These are phyloP conservation scores for Calycina herbarum DNA, from an alignment of 2,329 filamentous ascomycete species.

Conservation along the genomic window DNA sequence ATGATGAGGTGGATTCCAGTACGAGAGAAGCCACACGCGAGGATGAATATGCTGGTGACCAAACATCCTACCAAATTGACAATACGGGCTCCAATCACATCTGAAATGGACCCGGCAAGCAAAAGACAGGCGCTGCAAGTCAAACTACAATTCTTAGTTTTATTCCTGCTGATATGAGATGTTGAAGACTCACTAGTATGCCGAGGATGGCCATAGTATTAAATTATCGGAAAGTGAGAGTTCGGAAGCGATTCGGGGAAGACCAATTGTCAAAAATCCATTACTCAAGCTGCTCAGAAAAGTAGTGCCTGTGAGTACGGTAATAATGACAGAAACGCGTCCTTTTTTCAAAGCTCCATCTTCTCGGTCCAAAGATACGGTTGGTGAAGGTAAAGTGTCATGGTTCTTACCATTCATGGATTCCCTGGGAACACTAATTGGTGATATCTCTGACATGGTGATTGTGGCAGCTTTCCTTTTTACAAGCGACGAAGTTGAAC, in stretches of 20 bases:
- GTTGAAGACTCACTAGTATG: conserved; percentile 5
- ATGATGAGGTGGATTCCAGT: conserved; percentile 46
- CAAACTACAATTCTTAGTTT: conserved; percentile 30
- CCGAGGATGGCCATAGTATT: conserved; percentile 20
- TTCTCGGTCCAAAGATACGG: conserved; percentile 14
- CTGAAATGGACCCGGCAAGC: conserved; percentile 50
- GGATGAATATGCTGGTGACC: conserved; percentile 43
- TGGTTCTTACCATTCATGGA: neutral
- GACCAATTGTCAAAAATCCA: conserved; percentile 41
- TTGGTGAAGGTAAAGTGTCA: neutral
- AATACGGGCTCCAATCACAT: conserved; percentile 45
- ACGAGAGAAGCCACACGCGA: conserved; percentile 44
- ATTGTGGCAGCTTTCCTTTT: neutral
- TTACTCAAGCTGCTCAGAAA: conserved; percentile 35
- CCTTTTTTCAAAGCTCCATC: conserved; percentile 13
- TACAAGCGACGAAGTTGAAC: neutral
- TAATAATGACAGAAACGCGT: conserved; percentile 15
- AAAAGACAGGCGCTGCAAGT: conserved; percentile 48
- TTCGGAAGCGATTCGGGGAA: conserved; percentile 44
- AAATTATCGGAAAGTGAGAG: conserved; percentile 26
- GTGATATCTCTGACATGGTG: neutral
- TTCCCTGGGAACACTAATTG: neutral
- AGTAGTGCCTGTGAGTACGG: conserved; percentile 26
- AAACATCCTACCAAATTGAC: conserved; percentile 48
- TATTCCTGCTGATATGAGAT: neutral